Evolutionary conservation across 2,329 filamentous ascomycete species (phyloP), one percentile per base, ranked within the genome.

Genomic region (Fusarium sp.): DNA sequence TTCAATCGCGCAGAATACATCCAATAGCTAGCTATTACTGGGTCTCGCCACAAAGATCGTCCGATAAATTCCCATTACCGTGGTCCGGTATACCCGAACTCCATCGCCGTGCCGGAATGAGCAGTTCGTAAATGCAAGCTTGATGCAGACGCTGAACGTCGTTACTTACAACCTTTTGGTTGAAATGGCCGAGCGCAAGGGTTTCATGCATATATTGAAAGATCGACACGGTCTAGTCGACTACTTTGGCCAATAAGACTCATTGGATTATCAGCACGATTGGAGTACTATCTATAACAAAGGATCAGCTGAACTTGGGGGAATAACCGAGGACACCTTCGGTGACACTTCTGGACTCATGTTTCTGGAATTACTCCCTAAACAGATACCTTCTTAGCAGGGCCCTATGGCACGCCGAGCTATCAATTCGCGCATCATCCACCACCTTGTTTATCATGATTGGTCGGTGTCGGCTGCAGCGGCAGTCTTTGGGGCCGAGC

Each of bases 311-410:
- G 30, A 50, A 50, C 16, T 9, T 13, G 15, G 0, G 21, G 10
- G 8, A 1, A 6, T 18, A 23, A 2, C 47, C 21, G 21, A 50
- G 2, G 30, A 33, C 30, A 50, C 15, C 28, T 9, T 3, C 7
- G 32, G 0, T 1, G 0, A 18, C 1, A 13, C 0, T 15, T 50
- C 3, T 23, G 6, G 30, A 1, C 47, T 4, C 2, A 18, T 50
- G 6, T 32, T 16, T 15, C 1, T 13, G 3, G 0, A 2, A 7
- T 13, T 12, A 2, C 1, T 19, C 30, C 16, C 4, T 10, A 2
- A 33, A 23, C 8, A 23, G 19, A 11, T 11, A 1, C 13, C 15
- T 16, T n/a, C 15, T 4, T 3, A 16, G 19, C 6, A 47, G 13
- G 15, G 13, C 25, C 9, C 7, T 47, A 16, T 16, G 11, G 12